Conservation (phyloP, 116 monocot species). For the Iris pallida region DNA sequence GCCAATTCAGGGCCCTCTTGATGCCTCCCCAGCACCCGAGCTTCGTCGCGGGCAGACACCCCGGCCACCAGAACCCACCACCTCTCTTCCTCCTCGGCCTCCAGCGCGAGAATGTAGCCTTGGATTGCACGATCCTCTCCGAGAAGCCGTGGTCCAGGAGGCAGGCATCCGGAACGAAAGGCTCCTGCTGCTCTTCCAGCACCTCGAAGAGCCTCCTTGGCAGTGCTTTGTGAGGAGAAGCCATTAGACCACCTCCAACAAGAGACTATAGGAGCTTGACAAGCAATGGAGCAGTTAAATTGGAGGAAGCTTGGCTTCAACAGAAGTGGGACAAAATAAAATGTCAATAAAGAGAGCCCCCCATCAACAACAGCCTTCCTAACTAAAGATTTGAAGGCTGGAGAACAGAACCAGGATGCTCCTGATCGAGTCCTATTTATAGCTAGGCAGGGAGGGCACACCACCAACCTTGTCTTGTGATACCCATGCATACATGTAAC, state of each 20-base stretch:
- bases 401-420: too few species aligned
- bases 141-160: slow-evolving; percentile 36
- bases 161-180: slow-evolving; percentile 39
- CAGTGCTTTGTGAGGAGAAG: slow-evolving; percentile 9
- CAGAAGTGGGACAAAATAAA: too few species aligned
- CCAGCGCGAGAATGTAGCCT: slow-evolving; percentile 15
- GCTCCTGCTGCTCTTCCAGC: slow-evolving; percentile 62
- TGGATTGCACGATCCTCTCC: slow-evolving; percentile 6
- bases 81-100: slow-evolving; percentile 21
- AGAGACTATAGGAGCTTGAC: neutral
- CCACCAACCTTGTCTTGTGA: too few species aligned
- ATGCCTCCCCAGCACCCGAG: slow-evolving; percentile 9
- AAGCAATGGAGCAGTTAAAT: too few species aligned
- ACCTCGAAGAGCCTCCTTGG: slow-evolving; percentile 46
- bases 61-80: neutral
- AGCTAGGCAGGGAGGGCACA: too few species aligned
- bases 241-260: slow-evolving; percentile 5
- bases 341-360: too few species aligned
- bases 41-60: too few species aligned
- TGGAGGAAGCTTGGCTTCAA: too few species aligned
- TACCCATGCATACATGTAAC: too few species aligned
- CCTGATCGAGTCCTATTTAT: too few species aligned
- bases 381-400: too few species aligned
- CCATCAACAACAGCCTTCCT: too few species aligned
- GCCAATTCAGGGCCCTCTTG: slow-evolving; percentile 18